Base-by-base conservation (phyloP, 2,329 filamentous ascomycete species). In the Colletotrichum viniferum region DNA sequence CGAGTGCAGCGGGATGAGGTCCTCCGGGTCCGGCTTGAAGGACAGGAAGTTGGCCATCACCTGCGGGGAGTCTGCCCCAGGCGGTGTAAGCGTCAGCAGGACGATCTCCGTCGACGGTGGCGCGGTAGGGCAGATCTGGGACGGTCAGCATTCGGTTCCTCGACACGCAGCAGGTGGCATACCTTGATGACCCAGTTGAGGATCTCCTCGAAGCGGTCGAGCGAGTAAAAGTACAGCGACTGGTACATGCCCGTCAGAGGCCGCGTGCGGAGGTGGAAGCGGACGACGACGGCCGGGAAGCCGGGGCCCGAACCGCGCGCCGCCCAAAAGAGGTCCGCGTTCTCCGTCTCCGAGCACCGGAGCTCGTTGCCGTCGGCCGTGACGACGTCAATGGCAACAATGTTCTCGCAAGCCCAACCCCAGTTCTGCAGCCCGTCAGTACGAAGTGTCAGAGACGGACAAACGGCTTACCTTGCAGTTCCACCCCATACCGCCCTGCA, bases 401-500 rank as follows among this genome's bases (percentile, higher is more conserved):
- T 85, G 66, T 88, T 87, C 77, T 91, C 89, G 5, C 89, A 90
- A 1, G 88, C 88, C 87, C 88, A 90, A 0, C 89, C 89, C 89
- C 88, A 90, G 76, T 87, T 88, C 87, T 88, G 67, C 13, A 16
- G 9, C 2, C 30, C 36, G 68, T 71, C 52, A 64, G 68, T 4
- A 1, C 5, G 13, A 14, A 28, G 21, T 43, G 5, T 16, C n/a
- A 16, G n/a, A 16, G 24, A 24, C 24, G 24, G 24, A 24, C n/a
- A 36, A 28, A 13, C 34, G 5, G 79, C 84, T 71, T 74, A 88
- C 87, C 79, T 86, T 87, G 77, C 87, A 90, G 77, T 90, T 90
- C 89, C 89, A 91, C 0, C 89, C 89, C 88, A 91, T 90, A 2
- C 89, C 89, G 0, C 89, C 90, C 77, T 90, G 89, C 16, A 91